Evolutionary conservation across 108 stramenopile species (phyloP), one percentile per base, ranked within the genome.

Genomic region (Nitzschia inconspicua): DNA sequence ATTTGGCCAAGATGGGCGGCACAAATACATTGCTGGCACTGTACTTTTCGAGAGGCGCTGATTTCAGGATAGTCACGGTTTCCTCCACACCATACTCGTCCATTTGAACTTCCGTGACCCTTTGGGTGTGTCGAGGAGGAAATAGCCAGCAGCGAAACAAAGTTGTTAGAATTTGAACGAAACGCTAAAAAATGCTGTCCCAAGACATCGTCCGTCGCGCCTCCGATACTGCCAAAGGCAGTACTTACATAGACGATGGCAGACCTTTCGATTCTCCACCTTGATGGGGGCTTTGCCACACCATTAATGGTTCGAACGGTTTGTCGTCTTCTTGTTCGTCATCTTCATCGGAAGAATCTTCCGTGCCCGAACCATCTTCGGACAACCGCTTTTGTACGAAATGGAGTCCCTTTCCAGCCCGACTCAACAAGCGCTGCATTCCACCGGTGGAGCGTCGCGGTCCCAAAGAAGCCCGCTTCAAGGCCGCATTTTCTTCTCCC

Each of bases 1-100:
- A 96, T 66, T 96, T 95, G 70, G 95, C 95, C 31, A 99, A 72
- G 20, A 95, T 69, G 6, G 85, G 83, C 37, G 95, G 96, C 16
- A 98, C 98, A 62, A 78, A 86, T 14, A 93, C 88, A 44, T 80
- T 62, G 48, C 88, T 61, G 53, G 77, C 82, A 55, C 49, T 58
- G 70, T 89, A 95, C 19, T 65, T 64, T 27, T 68, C 41, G 11
- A 66, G 44, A 2, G 89, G 88, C 5, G 89, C 87, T 42, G 69
- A 39, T 59, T 59, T 58, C 0, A 62, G 53, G 10, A 70, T 68
- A 35, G 80, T 77, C 18, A 89, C 88, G 28, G 62, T 71, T 59
- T 84, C 85, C 65, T 89, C 93, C 31, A 95, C 68, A 19, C 93
- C 93, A 60, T 80, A 88, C 73, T 95, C 93, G 59, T 95, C 84